A percentile compares a stretch with the other conserved stretches of the same genome.
phyloP scores from a whole-genome alignment of 1,284 basidiomycete genomes.

The Trichosporon coremiiforme region DNA sequence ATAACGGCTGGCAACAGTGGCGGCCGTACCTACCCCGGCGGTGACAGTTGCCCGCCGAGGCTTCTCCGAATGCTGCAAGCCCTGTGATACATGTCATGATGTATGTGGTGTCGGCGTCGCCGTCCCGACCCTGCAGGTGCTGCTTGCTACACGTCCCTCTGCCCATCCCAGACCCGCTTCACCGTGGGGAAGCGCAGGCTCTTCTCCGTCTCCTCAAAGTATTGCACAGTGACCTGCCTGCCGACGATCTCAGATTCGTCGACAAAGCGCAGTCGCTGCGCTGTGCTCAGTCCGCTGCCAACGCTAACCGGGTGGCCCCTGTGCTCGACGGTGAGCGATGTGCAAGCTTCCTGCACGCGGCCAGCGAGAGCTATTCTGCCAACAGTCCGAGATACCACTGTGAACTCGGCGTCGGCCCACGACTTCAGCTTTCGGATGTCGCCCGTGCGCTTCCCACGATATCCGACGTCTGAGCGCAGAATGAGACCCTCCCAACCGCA shows the following conservation, averaged over 20 bases:
- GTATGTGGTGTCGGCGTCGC: no score
- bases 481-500: conserved; percentile 55
- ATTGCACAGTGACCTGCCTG: conserved; percentile 53
- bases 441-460: conserved; percentile 47
- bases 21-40: no score
- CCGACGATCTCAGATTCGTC: conserved; percentile 34
- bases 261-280: conserved; percentile 47
- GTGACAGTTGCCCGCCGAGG: no score
- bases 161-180: conserved; percentile 51
- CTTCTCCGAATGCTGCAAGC: no score
- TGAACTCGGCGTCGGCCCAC: conserved; percentile 54
- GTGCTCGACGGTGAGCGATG: conserved; percentile 50
- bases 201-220: conserved; percentile 49
- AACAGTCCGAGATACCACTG: conserved; percentile 39
- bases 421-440: conserved; percentile 54
- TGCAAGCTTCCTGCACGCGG: conserved; percentile 40
- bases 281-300: conserved; percentile 50
- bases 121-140: no score
- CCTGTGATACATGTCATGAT: no score
- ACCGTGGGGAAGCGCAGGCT: conserved; percentile 53
- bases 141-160: conserved; percentile 36
- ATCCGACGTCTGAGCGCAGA: conserved; percentile 46
- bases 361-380: conserved; percentile 41
- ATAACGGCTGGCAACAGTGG: no score
- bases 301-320: conserved; percentile 46